Evolutionary conservation across 257 asterid species (phyloP), one percentile per base, ranked within the genome.

Genomic region (Fraxinus excelsior): DNA sequence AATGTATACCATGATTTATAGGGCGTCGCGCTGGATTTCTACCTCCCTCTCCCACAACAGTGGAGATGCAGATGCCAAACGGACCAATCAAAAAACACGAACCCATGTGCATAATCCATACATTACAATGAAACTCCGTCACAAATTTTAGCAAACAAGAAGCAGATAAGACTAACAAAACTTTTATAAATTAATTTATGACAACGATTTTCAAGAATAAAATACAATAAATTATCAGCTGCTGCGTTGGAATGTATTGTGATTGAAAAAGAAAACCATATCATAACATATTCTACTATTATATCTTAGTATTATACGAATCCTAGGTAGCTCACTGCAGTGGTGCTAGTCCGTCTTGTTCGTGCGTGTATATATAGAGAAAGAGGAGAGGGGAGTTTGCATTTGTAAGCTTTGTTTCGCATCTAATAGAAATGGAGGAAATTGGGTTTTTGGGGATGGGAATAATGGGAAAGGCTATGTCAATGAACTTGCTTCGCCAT

Each of bases 391-490:
- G 1, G 4, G 16, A 12, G 49, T 40, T 21, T 11, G 26, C 34
- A 62, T 25, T 62, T 3, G 1, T 21, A 35, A 18, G 35, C 34
- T 62, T 62, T 35, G 26, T 26, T 60, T 62, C 25, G 68, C 32
- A 62, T 62, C 68, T 23, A 26, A 26, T 10, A 46, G 72, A 40
- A 74, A 91, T 92, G 99, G 97, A 91, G 82, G 97, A 88, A 81
- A 90, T 94, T 70, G 99, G 97, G 81, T 92, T 94, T 75, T 80
- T 94, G 83, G 99, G 99, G 35, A 80, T 92, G 87, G 99, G 97
- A 29, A 92, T 94, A 76, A 94, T 94, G 99, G 99, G 97, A 46
- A 92, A 90, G 79, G 99, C 97, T 28, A 94, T 94, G 99, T 87
- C 99, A 18, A 84, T 90, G 86, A 92, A 92, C 88, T 89, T 94